A percentile compares a stretch with the other conserved stretches of the same genome.
These are phyloP conservation scores for Diaporthe longicolla DNA, from an alignment of 2,329 filamentous ascomycete genomes.

Conservation along the genomic window DNA sequence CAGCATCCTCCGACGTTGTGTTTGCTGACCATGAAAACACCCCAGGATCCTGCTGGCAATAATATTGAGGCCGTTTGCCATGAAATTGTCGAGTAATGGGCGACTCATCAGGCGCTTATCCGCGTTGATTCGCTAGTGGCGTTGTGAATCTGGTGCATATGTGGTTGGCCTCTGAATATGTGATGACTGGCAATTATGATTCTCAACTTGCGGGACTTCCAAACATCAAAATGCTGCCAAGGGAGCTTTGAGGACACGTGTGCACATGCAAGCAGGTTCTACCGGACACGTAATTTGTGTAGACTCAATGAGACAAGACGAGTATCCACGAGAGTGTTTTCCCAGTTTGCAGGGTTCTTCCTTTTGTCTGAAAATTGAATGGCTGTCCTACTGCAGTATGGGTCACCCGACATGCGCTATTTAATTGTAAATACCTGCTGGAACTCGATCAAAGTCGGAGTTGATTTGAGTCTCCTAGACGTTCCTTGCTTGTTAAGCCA, in stretches of 20 bases:
- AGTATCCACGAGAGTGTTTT: background rate
- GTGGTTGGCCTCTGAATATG: background rate
- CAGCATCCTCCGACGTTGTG: background rate
- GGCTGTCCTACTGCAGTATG: no score
- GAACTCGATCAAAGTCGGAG: background rate
- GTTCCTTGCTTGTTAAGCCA: background rate
- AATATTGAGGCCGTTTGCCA: conserved; percentile 63
- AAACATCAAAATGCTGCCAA: background rate
- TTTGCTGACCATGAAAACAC: background rate
- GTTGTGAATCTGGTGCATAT: background rate
- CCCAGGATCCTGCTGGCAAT: conserved; percentile 61
- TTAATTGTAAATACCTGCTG: no score
- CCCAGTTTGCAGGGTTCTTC: background rate
- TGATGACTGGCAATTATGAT: background rate
- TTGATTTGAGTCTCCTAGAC: background rate
- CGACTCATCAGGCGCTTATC: no score
- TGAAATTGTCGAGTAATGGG: conserved; percentile 14
- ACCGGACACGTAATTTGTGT: no score
- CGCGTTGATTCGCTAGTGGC: background rate
- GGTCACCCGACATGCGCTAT: background rate
- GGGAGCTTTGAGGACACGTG: no score
- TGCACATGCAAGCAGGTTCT: no score
- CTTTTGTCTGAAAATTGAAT: background rate
- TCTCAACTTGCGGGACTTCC: background rate
- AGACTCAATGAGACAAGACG: no score